Evolutionary conservation across 2,329 filamentous ascomycete genomes (phyloP).

Genomic region (Ophiocordyceps unilateralis): DNA sequence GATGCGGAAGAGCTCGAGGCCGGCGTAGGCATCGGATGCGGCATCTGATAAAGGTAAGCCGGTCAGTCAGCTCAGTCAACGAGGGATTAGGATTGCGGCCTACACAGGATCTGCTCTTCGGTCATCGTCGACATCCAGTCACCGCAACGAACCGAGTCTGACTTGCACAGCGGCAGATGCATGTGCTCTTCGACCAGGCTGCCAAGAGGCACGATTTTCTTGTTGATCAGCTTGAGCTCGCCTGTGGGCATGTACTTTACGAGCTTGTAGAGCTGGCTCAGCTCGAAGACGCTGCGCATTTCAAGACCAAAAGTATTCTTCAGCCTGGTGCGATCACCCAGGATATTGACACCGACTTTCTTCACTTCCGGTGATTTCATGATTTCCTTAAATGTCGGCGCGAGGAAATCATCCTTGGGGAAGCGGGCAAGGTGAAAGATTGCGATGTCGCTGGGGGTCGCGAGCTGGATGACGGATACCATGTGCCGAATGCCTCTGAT

Average conservation of each 20-base stretch:
- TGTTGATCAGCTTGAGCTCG: constrained; percentile 44
- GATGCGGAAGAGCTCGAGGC: constrained; percentile 52
- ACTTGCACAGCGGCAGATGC: constrained; percentile 61
- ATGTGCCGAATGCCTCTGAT: constrained; percentile 50
- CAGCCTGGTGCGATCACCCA: constrained; percentile 52
- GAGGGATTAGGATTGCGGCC: constrained; percentile 17
- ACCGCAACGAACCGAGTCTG: constrained; percentile 47
- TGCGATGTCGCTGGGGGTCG: constrained; percentile 57
- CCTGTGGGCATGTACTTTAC: constrained; percentile 44
- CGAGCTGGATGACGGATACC: constrained; percentile 69
- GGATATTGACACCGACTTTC: constrained; percentile 68
- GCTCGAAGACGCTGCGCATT: constrained; percentile 53
- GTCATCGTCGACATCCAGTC: constrained; percentile 54
- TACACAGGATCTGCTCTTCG: constrained; percentile 51
- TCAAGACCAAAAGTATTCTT: constrained; percentile 47
- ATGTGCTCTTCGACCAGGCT: constrained; percentile 55
- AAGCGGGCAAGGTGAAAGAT: constrained; percentile 68
- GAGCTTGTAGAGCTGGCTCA: constrained; percentile 67
- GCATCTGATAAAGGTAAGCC: constrained; percentile 33
- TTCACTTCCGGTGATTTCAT: constrained; percentile 52
- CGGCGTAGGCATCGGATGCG: constrained; percentile 71
- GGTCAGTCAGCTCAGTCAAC: not conserved
- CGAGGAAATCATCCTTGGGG: constrained; percentile 39
- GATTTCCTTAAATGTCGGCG: constrained; percentile 51
- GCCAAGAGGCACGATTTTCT: constrained; percentile 46